phyloP scores from a whole-genome alignment of 345 rosid species.

The Camelina sativa region DNA sequence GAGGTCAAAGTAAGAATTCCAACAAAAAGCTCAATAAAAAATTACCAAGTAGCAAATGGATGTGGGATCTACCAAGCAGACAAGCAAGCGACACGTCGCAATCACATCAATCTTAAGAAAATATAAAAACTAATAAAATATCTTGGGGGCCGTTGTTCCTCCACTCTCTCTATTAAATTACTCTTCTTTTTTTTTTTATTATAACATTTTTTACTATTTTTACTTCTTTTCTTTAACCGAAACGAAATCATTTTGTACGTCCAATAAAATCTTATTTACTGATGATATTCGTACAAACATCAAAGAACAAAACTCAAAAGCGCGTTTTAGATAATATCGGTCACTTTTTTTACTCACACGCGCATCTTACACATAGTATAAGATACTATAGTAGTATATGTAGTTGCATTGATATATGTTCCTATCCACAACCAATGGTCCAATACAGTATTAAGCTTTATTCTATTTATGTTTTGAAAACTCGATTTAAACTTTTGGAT shows the following conservation, averaged over 20 bases:
- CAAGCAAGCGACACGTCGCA: constrained; percentile 46
- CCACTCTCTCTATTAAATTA: constrained; percentile 32
- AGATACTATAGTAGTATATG: background rate
- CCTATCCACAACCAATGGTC: constrained; percentile 9
- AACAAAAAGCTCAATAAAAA: background rate
- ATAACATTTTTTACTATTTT: constrained; percentile 12
- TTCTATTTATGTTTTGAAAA: background rate
- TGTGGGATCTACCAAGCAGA: constrained; percentile 31
- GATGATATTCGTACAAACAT: too few relatives aligned
- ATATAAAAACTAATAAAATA: constrained; percentile 25
- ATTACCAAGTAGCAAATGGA: background rate
- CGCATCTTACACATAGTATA: background rate
- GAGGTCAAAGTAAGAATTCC: too few relatives aligned
- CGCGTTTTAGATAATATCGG: background rate
- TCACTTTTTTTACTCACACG: background rate
- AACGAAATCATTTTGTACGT: constrained; percentile 25
- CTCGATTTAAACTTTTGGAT: constrained; percentile 19
- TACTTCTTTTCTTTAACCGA: constrained; percentile 25
- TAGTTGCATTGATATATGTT: constrained; percentile 6
- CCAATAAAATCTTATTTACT: too few relatives aligned
- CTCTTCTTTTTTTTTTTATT: background rate
- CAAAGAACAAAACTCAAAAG: too few relatives aligned
- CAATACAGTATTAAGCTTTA: background rate
- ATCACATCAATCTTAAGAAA: constrained; percentile 37
- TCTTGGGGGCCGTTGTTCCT: constrained; percentile 41